A percentile compares a stretch with the other conserved stretches of the same genome.
Evolutionary conservation across 108 stramenopile species (phyloP).

Genomic region (Stephanodiscus triporus): DNA sequence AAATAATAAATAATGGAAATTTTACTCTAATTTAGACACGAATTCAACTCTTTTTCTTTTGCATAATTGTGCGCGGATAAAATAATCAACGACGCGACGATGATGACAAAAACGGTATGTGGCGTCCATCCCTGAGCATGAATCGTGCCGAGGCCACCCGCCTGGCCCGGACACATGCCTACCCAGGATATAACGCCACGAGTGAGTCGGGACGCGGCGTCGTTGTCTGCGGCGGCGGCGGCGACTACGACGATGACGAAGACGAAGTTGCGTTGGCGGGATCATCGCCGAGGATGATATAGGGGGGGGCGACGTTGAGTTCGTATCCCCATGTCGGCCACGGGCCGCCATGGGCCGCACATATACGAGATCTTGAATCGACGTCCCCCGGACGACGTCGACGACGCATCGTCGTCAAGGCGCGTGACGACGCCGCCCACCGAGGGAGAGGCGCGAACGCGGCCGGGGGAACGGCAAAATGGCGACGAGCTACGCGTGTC

Average conservation of each 20-base stretch:
- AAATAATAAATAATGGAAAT: too few relatives aligned
- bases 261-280: too few relatives aligned
- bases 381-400: not conserved
- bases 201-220: not conserved
- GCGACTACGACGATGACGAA: too few relatives aligned
- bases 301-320: not conserved
- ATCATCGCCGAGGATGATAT: not conserved
- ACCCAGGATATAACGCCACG: not conserved
- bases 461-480: conserved; percentile 74
- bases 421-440: conserved; percentile 51
- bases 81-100: too few relatives aligned
- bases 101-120: too few relatives aligned
- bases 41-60: too few relatives aligned
- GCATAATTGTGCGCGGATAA: too few relatives aligned
- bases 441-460: conserved; percentile 18
- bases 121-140: too few relatives aligned
- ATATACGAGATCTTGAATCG: conserved; percentile 55
- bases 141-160: conserved; percentile 15
- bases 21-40: too few relatives aligned
- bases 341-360: conserved; percentile 71
- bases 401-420: conserved; percentile 56
- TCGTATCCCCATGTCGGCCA: not conserved
- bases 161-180: not conserved
- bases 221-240: not conserved
- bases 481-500: conserved; percentile 58